Base-by-base conservation (phyloP, 345 rosid species). In the Camelina neglecta region DNA sequence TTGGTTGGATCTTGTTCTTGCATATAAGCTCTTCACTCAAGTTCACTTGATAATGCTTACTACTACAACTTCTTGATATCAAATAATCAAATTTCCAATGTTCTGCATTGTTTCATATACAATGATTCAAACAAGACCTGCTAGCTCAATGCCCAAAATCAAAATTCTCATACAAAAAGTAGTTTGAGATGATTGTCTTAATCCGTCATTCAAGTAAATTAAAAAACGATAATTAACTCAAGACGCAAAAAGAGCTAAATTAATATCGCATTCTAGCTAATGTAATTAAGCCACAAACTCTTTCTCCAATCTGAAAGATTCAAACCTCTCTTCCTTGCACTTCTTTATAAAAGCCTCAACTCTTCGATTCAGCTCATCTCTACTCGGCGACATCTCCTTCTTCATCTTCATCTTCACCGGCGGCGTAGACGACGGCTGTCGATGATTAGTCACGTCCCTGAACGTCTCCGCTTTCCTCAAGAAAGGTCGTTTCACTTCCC, bases 331-430 rank as follows among this genome's bases (percentile, higher is more conserved):
- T 23, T 88, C 90, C 21, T 92, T 87, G 49, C 85, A 85, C 80
- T 90, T 92, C 65, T 65, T 87, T 6, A 92, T 92, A 65, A 92
- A 92, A 72, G 88, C 93, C 77, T 92, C 97, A 0, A 84, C 93
- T 69, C 92, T 86, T 16, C 85, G 83, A 73, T 92, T 88, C 84
- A 90, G 80, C 85, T 92, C 97, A 59, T 92, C 97, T 50, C 83
- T 84, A 74, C 86, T 80, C 75, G 85, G 83, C 35, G 90, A 87
- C 76, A 35, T 7, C 71, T 84, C 73, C 85, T 71, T 74, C 84
- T 69, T 85, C 76, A 74, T 68, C 48, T 70, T 63, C 62, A n/a
- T 1, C 20, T 29, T 21, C 59, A 33, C 44, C 15, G 73, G 73
- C 29, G 88, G 18, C 12, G 69, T 75, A 33, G 91, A 16, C 44